These are phyloP conservation scores for Penicillium paradoxum DNA, from an alignment of 495 filamentous ascomycete genomes.

Conservation along the genomic window DNA sequence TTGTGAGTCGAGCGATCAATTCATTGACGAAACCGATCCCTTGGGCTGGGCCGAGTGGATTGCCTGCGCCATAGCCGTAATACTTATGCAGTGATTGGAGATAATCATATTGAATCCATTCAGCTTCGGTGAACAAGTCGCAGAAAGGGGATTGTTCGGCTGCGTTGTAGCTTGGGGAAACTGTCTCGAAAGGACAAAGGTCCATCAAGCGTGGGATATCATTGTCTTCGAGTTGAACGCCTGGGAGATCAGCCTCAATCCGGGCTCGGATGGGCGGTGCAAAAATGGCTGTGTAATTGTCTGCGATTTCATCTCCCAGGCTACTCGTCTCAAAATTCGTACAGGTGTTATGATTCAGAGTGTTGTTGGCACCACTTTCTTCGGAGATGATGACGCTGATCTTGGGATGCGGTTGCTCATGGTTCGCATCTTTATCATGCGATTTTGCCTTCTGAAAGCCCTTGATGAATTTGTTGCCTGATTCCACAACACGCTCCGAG, in stretches of 20 bases:
- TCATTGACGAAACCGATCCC: conserved; percentile 84
- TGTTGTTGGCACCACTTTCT: conserved; percentile 62
- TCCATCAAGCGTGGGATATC: conserved; percentile 74
- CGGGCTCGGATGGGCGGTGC: conserved; percentile 55
- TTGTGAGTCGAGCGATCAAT: conserved; percentile 72
- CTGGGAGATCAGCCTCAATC: conserved; percentile 57
- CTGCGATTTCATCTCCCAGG: conserved; percentile 46
- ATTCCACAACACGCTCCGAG: conserved; percentile 66
- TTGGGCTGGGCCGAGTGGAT: conserved; percentile 70
- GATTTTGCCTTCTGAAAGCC: conserved; percentile 61
- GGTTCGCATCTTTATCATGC: conserved; percentile 33
- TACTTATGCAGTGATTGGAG: conserved; percentile 71
- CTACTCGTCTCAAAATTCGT: conserved; percentile 50
- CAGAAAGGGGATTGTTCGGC: conserved; percentile 60
- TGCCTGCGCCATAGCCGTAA: conserved; percentile 73
- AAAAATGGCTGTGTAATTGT: conserved; percentile 52
- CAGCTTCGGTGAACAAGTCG: conserved; percentile 57
- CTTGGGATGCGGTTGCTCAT: conserved; percentile 42
- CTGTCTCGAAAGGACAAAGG: conserved; percentile 75
- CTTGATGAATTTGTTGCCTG: conserved; percentile 64
- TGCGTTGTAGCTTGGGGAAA: conserved; percentile 44
- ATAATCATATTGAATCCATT: conserved; percentile 76
- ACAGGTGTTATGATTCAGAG: conserved; percentile 67
- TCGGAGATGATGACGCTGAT: conserved; percentile 63
- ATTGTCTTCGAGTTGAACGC: conserved; percentile 50